Conservation (phyloP, 2,329 filamentous ascomycete species). For the Microascus cirrosus region DNA sequence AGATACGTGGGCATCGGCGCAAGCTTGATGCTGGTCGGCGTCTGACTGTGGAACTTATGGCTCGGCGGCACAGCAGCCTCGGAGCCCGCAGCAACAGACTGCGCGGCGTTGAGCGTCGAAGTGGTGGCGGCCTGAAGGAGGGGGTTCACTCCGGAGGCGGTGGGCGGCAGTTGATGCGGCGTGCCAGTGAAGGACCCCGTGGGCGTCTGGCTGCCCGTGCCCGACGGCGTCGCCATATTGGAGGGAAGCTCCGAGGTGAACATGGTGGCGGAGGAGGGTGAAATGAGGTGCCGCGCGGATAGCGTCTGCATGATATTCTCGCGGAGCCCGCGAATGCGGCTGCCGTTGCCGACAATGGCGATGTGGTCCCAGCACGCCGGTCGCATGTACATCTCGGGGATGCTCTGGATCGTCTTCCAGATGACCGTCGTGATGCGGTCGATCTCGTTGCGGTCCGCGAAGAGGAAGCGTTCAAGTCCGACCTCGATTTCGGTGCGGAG, state of each 20-base stretch:
- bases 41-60: constrained; percentile 53
- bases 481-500: constrained; percentile 62
- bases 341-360: constrained; percentile 85
- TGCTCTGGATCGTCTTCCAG: constrained; percentile 70
- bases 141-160: constrained; percentile 62
- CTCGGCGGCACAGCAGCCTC: constrained; percentile 15
- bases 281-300: constrained; percentile 74
- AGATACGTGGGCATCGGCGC: constrained; percentile 75
- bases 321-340: constrained; percentile 63
- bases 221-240: constrained; percentile 80
- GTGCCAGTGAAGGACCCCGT: constrained; percentile 48
- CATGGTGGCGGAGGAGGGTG: constrained; percentile 85
- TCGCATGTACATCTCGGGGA: constrained; percentile 76
- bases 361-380: constrained; percentile 85
- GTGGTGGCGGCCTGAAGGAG: constrained; percentile 86
- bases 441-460: constrained; percentile 59
- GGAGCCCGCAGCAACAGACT: constrained; percentile 11
- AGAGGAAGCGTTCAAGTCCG: constrained; percentile 63
- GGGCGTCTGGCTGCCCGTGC: constrained; percentile 86
- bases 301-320: constrained; percentile 78
- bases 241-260: constrained; percentile 96
- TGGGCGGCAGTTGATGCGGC: constrained; percentile 40
- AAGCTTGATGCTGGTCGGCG: constrained; percentile 74
- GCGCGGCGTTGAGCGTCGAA: constrained; percentile 37
- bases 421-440: constrained; percentile 77